Evolutionary conservation across 495 filamentous ascomycete genomes (phyloP).

Genomic region (Trichodelitschia bisporula): DNA sequence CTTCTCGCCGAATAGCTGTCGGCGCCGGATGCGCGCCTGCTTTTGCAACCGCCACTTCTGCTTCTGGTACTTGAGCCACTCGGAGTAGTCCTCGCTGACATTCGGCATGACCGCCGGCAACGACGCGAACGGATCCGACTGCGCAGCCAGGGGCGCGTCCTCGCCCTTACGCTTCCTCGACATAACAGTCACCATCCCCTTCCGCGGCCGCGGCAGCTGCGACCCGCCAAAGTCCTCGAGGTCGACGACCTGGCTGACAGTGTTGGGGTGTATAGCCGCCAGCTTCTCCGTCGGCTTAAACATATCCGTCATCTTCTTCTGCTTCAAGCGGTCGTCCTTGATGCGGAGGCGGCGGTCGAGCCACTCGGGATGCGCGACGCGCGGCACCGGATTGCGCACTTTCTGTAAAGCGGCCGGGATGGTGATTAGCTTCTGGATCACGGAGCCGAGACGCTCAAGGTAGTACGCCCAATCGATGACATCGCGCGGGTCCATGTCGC

Average conservation of each 20-base stretch:
- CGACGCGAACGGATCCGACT: constrained; percentile 54
- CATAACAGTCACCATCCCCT: constrained; percentile 34
- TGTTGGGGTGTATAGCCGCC: constrained; percentile 45
- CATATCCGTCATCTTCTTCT: constrained; percentile 93
- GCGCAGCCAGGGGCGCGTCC: constrained; percentile 24
- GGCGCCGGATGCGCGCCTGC: constrained; percentile 62
- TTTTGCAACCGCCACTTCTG: constrained; percentile 98
- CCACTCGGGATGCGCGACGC: constrained; percentile 91
- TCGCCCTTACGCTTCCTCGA: constrained; percentile 69
- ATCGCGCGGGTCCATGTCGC: constrained; percentile 69
- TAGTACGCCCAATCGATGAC: constrained; percentile 96
- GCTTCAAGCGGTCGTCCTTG: constrained; percentile 92
- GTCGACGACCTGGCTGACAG: constrained; percentile 34
- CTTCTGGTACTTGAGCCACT: constrained; percentile 88
- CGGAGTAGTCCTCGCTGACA: constrained; percentile 66
- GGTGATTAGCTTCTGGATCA: constrained; percentile 95
- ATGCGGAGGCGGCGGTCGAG: constrained; percentile 75
- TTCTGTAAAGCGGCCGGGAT: constrained; percentile 94
- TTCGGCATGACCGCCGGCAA: constrained; percentile 71
- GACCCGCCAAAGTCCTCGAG: constrained; percentile 66
- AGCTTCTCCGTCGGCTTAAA: constrained; percentile 46
- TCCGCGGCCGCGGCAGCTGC: constrained; percentile 30
- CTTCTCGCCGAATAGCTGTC: constrained; percentile 84
- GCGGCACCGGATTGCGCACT: constrained; percentile 75
- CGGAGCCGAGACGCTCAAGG: constrained; percentile 75